These are phyloP conservation scores for Corniculantispora saksenae DNA, from an alignment of 2,329 filamentous ascomycete species.

Conservation along the genomic window DNA sequence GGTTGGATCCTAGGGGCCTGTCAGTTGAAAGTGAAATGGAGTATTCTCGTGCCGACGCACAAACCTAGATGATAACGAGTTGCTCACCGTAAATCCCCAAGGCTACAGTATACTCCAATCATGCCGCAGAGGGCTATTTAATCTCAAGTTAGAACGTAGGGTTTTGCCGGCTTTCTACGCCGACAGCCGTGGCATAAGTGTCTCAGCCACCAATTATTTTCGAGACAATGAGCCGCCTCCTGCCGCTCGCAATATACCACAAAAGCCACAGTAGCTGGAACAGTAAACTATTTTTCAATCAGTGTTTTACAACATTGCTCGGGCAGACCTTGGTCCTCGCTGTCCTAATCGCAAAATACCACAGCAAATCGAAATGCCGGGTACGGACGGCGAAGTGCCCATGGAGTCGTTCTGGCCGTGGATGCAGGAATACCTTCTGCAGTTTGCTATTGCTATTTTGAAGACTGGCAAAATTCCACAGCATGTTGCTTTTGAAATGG, in stretches of 20 bases:
- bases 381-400: background rate
- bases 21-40: background rate
- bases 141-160: background rate
- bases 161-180: background rate
- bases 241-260: background rate
- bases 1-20: background rate
- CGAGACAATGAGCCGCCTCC: background rate
- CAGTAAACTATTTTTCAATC: background rate
- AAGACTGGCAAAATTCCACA: background rate
- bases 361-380: background rate
- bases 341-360: background rate
- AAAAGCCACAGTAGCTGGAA: background rate
- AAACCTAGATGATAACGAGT: background rate
- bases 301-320: background rate
- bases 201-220: background rate
- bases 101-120: background rate
- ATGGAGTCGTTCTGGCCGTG: background rate
- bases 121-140: background rate
- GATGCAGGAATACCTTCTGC: background rate
- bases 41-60: background rate
- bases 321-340: background rate
- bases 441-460: background rate
- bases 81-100: background rate
- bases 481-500: slow-evolving; percentile 41
- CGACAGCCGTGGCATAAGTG: background rate